Evolutionary conservation across 768 basidiomycete species (phyloP).

Genomic region (Amanita jacksonii): DNA sequence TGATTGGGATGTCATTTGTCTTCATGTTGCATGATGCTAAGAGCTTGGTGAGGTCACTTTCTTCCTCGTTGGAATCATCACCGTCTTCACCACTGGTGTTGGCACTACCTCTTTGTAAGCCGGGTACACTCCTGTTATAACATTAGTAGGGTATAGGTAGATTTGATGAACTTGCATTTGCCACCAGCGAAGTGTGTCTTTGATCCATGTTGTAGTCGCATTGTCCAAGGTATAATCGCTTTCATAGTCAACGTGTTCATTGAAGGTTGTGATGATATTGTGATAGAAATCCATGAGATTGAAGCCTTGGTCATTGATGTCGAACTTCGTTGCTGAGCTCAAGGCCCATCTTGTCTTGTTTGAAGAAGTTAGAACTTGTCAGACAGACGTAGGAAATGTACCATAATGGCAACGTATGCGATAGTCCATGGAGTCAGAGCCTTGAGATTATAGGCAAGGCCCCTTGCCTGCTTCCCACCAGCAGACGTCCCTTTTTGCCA

Average conservation of each 20-base stretch:
- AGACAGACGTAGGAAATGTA: background rate
- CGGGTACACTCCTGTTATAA: background rate
- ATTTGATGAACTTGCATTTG: background rate
- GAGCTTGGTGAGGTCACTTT: background rate
- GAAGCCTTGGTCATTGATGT: background rate
- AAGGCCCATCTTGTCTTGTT: too few species aligned
- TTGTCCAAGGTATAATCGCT: background rate
- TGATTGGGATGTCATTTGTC: background rate
- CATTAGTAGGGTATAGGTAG: background rate
- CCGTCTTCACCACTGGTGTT: background rate
- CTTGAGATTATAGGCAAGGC: too few species aligned
- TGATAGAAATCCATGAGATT: background rate
- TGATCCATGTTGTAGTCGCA: background rate
- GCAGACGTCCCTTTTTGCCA: background rate
- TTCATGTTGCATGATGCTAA: background rate
- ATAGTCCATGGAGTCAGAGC: background rate
- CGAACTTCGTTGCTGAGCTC: background rate
- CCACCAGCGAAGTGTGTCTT: slow-evolving; percentile 2
- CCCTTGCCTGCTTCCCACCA: too few species aligned
- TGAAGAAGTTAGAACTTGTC: background rate
- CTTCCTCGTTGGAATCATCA: too few species aligned
- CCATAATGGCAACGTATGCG: background rate
- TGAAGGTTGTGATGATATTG: background rate
- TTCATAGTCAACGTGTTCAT: background rate
- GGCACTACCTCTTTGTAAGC: background rate